phyloP scores from a whole-genome alignment of 2,329 filamentous ascomycete species.

The Aspergillus ochraceus region DNA sequence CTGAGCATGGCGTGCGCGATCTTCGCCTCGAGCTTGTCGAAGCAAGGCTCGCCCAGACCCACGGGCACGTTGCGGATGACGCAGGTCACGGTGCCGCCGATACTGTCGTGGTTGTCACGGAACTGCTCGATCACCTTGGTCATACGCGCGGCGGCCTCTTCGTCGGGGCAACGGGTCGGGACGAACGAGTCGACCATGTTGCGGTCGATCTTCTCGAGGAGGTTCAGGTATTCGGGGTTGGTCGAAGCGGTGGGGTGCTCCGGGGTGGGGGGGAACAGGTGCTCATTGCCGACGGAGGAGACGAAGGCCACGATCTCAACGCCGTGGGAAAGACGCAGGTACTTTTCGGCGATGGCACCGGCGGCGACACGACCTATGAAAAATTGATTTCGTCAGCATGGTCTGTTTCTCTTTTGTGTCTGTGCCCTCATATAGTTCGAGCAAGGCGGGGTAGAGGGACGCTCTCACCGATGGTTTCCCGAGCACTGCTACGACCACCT shows the following conservation, averaged over 20 bases:
- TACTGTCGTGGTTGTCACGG: constrained; percentile 78
- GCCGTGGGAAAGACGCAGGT: constrained; percentile 74
- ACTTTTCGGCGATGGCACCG: constrained; percentile 91
- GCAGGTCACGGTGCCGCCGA: constrained; percentile 92
- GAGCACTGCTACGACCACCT: constrained; percentile 85
- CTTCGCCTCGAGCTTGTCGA: constrained; percentile 91
- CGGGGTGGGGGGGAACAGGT: constrained; percentile 72
- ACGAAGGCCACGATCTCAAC: constrained; percentile 92
- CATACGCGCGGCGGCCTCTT: constrained; percentile 67
- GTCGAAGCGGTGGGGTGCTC: constrained; percentile 68
- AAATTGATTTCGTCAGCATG: not conserved
- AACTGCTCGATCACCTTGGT: constrained; percentile 74
- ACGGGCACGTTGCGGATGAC: constrained; percentile 83
- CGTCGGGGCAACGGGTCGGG: constrained; percentile 84
- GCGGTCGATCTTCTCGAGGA: constrained; percentile 72
- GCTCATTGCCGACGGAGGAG: constrained; percentile 75
- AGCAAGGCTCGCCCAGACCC: constrained; percentile 88
- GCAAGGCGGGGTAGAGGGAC: not conserved
- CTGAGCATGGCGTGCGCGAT: constrained; percentile 92
- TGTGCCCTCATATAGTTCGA: not conserved
- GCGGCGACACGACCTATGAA: constrained; percentile 73
- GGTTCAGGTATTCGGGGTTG: constrained; percentile 75
- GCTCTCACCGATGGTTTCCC: constrained; percentile 79
- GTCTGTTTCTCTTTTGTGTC: not conserved
- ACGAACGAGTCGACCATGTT: constrained; percentile 76